Conservation (phyloP, 257 asterid genomes). For the Anisodus tanguticus region DNA sequence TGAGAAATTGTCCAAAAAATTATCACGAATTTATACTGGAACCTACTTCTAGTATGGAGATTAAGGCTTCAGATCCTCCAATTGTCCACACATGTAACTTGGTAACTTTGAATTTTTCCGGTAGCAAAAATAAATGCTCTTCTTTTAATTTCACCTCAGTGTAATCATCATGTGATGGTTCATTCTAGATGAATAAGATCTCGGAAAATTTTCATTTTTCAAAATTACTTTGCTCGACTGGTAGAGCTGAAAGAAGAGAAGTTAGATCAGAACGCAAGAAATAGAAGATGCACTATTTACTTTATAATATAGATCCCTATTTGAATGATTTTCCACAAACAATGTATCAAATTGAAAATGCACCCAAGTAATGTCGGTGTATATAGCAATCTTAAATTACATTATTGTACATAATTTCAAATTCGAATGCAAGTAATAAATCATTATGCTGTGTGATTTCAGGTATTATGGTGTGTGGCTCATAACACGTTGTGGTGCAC, state of each 20-base stretch:
- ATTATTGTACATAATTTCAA: not conserved
- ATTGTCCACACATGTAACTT: not conserved
- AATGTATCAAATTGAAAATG: not conserved
- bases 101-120: not conserved
- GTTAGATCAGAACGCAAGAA: not conserved
- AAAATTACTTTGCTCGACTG: not conserved
- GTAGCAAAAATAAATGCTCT: not conserved
- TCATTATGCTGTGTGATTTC: conserved; percentile 30
- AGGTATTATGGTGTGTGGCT: conserved; percentile 95
- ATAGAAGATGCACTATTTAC: not conserved
- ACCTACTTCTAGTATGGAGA: not conserved
- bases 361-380: not conserved
- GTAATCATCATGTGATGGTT: not conserved
- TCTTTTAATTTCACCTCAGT: not conserved
- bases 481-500: conserved; percentile 85
- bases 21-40: not conserved
- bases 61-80: not conserved
- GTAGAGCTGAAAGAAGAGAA: not conserved
- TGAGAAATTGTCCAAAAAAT: not conserved
- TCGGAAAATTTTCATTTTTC: not conserved
- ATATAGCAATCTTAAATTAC: not conserved
- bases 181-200: not conserved
- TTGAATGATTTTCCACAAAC: not conserved
- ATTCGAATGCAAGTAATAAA: not conserved
- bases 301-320: not conserved